Base-by-base conservation (phyloP, 192 early-diverging fungal species). In the Coemansia sp. region DNA sequence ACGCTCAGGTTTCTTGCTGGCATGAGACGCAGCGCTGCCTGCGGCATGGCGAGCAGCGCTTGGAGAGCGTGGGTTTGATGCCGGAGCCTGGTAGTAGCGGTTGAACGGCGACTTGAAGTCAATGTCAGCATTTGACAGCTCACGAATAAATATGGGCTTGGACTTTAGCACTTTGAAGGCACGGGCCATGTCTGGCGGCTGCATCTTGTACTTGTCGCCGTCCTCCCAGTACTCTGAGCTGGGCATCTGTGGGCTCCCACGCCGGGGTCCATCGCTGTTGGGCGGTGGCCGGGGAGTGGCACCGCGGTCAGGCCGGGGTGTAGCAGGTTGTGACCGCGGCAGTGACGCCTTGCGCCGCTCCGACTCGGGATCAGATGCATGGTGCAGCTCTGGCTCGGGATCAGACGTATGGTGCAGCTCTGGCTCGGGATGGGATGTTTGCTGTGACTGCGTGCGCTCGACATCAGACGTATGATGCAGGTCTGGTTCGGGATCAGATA, bases 141-240 rank as follows among this genome's bases (percentile, higher is more conserved):
- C 70, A 50, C 71, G 74, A 52, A 82, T 62, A 32, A 70, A 67
- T 5, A 82, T 73, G 0, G 78, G 78, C 73, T 74, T 64, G 32
- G 73, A 76, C 65, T 68, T 73, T 45, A 82, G 79, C 11, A 82
- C 63, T 6, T 70, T 70, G 56, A 82, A 82, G 11, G 79, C 79
- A n/a, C 67, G 51, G 32, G 63, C 47, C 79, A 82, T 82, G 63
- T 82, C 64, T 29, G 74, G 79, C 59, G 74, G 74, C 5, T 50
- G 65, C 72, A 81, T 57, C 51, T 48, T 65, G 78, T 65, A 81
- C 57, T 72, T 68, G 24, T 75, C 78, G 50, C 57, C 43, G 51
- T 81, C 78, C 12, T 74, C 77, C 77, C 77, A 80, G 69, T 80
- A 75, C 43, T 61, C 65, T 0, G 77, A 72, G 27, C 67, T 72